Conservation (phyloP, 2,329 filamentous ascomycete genomes). For the Fusarium sp. region DNA sequence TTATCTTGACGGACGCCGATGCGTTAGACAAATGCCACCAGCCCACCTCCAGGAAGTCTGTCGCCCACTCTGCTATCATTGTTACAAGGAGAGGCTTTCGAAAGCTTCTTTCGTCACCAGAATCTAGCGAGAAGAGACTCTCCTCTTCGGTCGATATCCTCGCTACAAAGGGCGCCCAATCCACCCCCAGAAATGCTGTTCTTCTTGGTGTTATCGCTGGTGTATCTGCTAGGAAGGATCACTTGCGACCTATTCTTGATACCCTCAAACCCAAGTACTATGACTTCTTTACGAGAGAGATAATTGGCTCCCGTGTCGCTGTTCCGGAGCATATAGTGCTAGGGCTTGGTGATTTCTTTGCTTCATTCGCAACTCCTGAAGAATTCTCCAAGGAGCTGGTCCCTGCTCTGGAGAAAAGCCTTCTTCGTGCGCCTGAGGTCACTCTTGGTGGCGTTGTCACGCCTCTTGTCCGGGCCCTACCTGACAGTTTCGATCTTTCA, state of each 20-base stretch:
- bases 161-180: conserved; percentile 73
- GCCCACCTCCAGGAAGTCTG: conserved; percentile 69
- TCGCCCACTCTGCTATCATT: conserved; percentile 79
- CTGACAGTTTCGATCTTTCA: conserved; percentile 80
- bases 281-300: conserved; percentile 85
- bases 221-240: conserved; percentile 79
- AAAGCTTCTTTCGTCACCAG: conserved; percentile 72
- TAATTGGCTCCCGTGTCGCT: conserved; percentile 80
- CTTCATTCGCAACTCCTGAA: conserved; percentile 75
- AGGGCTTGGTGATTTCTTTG: conserved; percentile 85
- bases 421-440: conserved; percentile 90
- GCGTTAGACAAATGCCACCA: conserved; percentile 82
- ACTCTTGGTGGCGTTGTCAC: conserved; percentile 83
- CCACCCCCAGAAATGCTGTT: conserved; percentile 77
- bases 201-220: conserved; percentile 89
- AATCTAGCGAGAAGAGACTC: conserved; percentile 69
- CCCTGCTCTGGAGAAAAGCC: conserved; percentile 86
- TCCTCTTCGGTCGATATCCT: conserved; percentile 73
- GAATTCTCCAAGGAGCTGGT: conserved; percentile 82
- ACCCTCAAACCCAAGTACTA: conserved; percentile 77
- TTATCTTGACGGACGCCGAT: conserved; percentile 77
- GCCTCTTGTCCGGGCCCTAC: conserved; percentile 77
- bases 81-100: conserved; percentile 84
- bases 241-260: conserved; percentile 72
- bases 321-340: conserved; percentile 78